Evolutionary conservation across 495 filamentous ascomycete species (phyloP), one percentile per base, ranked within the genome.

Genomic region (Penicillium antarcticum): DNA sequence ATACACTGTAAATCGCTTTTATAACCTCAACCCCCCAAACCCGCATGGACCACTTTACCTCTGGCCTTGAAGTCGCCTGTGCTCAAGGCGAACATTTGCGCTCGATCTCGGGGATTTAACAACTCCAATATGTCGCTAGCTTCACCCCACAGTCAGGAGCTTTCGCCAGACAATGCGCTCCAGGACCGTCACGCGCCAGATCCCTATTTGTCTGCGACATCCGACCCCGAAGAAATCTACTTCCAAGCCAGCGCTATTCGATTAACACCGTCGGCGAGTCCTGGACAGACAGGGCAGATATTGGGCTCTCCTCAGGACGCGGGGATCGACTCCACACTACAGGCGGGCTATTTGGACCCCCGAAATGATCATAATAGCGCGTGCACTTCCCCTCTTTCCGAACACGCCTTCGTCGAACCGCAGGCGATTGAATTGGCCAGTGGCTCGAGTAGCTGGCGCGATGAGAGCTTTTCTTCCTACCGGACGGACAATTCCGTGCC

Each of bases 221-320:
- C 64, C 10, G 73, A 75, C 50, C 70, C 67, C 1, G 73, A 76
- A 19, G 69, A 73, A 56, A 56, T 62, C 6, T 67, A 57, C 14
- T 70, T 75, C 29, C 61, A 62, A 44, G 63, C 65, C n/a, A 53
- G 58, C 31, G 68, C 62, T 0, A 68, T 75, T 48, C 64, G 67
- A 35, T 37, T 70, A 16, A 73, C 71, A 2, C 67, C 70, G 1
- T 53, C 57, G 14, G 48, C 55, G 4, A 60, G 57, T 42, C 62
- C 57, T n/a, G 51, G 52, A 11, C 51, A 53, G 12, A 32, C 19
- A 21, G 51, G 52, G 13, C 51, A 53, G 12, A 32, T 19, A 21
- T 31, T 34, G 17, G 26, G 40, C 17, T 55, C 57, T 14, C 55
- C 57, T 18, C 37, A 62, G 9, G 55, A 46, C 17, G 40, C 48